Evolutionary conservation across 345 rosid genomes (phyloP), one percentile per base, ranked within the genome.

Genomic region (Linum lewisii): DNA sequence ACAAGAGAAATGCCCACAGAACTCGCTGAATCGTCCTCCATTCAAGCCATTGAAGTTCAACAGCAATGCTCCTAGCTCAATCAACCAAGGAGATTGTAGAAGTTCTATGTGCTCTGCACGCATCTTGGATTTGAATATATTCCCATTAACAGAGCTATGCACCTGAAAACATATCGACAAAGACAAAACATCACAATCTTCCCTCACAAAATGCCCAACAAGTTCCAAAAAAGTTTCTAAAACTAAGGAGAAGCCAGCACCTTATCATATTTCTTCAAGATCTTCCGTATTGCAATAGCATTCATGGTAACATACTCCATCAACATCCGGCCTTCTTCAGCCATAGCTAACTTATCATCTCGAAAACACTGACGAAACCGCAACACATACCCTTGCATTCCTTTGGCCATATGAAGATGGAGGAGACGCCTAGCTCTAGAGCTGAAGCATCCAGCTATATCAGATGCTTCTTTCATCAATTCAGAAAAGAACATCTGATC

Each of bases 201-300:
- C 26, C 13, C 2, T 51, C n/a, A 23, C 20, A 22, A 13, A 21
- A 26, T 0, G 26, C 1, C 21, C 36, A 44, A 64, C 51, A 60
- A 21, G 19, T 51, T n/a, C n/a, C 51, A 51, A 65, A 4, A 47
- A 5, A 42, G 23, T 25, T 6, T n/a, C 13, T 2, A 26, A 44
- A 36, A 47, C 24, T 5, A 29, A 4, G n/a, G 62, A 42, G 29
- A 1, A 22, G 51, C 13, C 5, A 19, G 16, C 73, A 86, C 98
- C 75, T 92, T 89, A 65, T 92, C 95, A 54, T 92, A 92, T 77
- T 92, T 92, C 87, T 92, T 89, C 45, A 92, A 83, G 65, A 92
- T 89, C 77, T 92, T 86, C 56, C 78, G 80, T 51, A 89, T 88
- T 32, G 99, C 99, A 60, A 79, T 83, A 0, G 97, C 86, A 24